These are phyloP conservation scores for Darksidea phi DNA, from an alignment of 495 filamentous ascomycete species.

Conservation along the genomic window DNA sequence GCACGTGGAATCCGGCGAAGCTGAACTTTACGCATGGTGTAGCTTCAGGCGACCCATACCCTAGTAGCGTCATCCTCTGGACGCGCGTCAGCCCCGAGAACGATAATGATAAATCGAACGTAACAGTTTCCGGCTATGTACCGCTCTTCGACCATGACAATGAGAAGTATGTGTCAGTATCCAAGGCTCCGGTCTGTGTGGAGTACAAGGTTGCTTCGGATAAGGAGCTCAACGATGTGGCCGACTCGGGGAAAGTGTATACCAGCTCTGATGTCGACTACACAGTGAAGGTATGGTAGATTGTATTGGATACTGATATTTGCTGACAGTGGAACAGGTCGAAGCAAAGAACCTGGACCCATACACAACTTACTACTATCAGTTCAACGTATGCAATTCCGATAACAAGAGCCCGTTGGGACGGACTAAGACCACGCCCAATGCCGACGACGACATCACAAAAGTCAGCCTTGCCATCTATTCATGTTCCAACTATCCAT, in stretches of 20 bases:
- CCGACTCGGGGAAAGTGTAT: conserved; percentile 53
- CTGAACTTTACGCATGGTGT: conserved; percentile 68
- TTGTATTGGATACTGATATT: not conserved
- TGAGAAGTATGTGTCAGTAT: conserved; percentile 51
- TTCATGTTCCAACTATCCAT: conserved; percentile 48
- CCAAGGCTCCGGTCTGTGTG: conserved; percentile 60
- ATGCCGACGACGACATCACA: conserved; percentile 37
- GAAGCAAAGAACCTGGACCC: conserved; percentile 59
- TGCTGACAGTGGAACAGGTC: conserved; percentile 44
- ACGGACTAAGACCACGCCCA: conserved; percentile 45
- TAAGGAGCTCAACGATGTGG: conserved; percentile 40
- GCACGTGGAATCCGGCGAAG: conserved; percentile 46
- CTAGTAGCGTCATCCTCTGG: conserved; percentile 65
- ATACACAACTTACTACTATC: conserved; percentile 57
- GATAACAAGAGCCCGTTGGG: conserved; percentile 43
- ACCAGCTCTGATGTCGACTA: conserved; percentile 69
- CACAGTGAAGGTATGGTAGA: conserved; percentile 58
- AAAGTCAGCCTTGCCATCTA: conserved; percentile 44
- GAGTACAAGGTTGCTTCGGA: conserved; percentile 53
- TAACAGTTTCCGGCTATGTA: conserved; percentile 54
- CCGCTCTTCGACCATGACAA: conserved; percentile 59
- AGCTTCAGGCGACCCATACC: conserved; percentile 68
- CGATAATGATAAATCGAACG: conserved; percentile 56
- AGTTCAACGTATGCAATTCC: conserved; percentile 45
- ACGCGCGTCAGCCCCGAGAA: conserved; percentile 59